phyloP scores from a whole-genome alignment of 441 rosid genomes.

The Raphanus hybrid region DNA sequence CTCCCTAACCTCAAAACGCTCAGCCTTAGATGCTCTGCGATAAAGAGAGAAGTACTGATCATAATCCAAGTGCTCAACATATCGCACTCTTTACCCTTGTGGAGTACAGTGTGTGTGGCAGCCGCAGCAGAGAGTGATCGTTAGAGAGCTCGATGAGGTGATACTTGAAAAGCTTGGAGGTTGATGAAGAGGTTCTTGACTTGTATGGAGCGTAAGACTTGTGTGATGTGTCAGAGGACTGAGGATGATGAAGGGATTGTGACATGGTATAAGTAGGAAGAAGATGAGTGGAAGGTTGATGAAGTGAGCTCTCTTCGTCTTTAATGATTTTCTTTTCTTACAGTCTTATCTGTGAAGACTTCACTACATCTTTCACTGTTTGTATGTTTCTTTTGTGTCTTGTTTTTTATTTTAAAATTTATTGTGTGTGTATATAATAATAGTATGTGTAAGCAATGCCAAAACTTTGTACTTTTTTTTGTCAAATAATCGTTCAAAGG shows the following conservation, averaged over 20 bases:
- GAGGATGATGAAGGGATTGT: constrained; percentile 74
- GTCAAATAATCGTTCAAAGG: no score
- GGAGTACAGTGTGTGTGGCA: constrained; percentile 49
- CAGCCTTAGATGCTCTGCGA: constrained; percentile 70
- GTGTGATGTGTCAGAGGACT: constrained; percentile 78
- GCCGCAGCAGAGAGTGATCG: constrained; percentile 46
- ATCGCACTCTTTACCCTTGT: constrained; percentile 87
- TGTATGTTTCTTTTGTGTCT: not conserved
- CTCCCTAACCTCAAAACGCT: constrained; percentile 63
- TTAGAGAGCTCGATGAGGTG: constrained; percentile 55
- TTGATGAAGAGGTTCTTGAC: constrained; percentile 58
- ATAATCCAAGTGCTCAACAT: constrained; percentile 69
- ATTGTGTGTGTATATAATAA: no score
- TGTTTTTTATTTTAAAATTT: no score
- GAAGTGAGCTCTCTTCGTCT: constrained; percentile 71
- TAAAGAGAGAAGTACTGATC: constrained; percentile 59
- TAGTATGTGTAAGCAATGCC: no score
- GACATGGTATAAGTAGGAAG: constrained; percentile 94
- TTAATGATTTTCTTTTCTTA: constrained; percentile 28
- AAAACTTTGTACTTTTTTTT: no score
- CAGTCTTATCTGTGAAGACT: not conserved
- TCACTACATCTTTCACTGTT: not conserved
- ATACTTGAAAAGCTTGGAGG: constrained; percentile 63
- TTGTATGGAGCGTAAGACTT: constrained; percentile 63
- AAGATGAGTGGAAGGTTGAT: constrained; percentile 81